These are phyloP conservation scores for Neospora caninum DNA, from an alignment of 169 alveolate genomes.

Conservation along the genomic window DNA sequence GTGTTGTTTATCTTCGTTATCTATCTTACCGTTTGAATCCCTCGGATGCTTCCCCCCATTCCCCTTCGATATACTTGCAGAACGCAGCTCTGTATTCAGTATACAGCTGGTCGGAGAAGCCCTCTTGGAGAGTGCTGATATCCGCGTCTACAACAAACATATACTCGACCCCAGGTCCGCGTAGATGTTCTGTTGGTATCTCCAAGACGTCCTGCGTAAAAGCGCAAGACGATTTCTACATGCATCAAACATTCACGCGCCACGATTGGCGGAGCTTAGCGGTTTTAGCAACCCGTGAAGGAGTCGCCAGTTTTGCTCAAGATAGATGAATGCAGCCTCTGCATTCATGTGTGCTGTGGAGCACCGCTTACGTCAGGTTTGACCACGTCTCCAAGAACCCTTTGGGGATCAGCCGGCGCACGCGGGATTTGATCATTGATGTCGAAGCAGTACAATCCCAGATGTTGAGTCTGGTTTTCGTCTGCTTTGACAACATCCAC, in stretches of 20 bases:
- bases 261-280: not conserved
- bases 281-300: not conserved
- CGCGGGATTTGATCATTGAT: not conserved
- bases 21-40: slow-evolving; percentile 66
- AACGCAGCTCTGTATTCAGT: slow-evolving; percentile 75
- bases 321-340: no score
- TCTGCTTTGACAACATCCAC: slow-evolving; percentile 36
- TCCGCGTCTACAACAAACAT: slow-evolving; percentile 68
- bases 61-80: slow-evolving; percentile 78
- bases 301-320: no score
- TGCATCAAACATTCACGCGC: not conserved
- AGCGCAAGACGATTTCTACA: slow-evolving; percentile 65
- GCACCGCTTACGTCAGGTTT: slow-evolving; percentile 33
- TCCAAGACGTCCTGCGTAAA: not conserved
- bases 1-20: not conserved
- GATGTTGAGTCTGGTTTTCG: not conserved
- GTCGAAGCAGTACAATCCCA: slow-evolving; percentile 35
- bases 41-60: slow-evolving; percentile 79
- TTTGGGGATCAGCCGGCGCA: not conserved
- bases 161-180: slow-evolving; percentile 62
- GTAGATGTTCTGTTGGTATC: not conserved
- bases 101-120: slow-evolving; percentile 77
- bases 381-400: slow-evolving; percentile 31
- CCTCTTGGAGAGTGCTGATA: slow-evolving; percentile 73
- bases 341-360: not conserved